These are phyloP conservation scores for Scheffersomyces stipitis DNA, from an alignment of 805 yeast species.

Conservation along the genomic window DNA sequence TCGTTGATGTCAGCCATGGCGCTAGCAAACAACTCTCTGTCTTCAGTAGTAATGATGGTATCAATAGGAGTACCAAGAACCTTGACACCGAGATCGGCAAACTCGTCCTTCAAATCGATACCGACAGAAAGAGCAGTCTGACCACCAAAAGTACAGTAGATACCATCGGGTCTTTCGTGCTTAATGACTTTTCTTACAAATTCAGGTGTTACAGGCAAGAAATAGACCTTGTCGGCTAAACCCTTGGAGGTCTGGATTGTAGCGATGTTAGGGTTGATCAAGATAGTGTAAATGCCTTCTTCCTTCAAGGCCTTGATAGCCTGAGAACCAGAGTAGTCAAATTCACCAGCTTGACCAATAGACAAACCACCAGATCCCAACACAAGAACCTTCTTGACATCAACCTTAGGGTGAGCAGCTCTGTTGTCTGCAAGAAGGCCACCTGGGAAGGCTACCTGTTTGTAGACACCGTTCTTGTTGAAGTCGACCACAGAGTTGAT, in stretches of 20 bases:
- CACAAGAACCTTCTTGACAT: conserved; percentile 88
- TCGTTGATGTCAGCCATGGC: conserved; percentile 95
- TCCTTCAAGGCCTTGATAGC: conserved; percentile 98
- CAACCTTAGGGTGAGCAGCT: conserved; percentile 72
- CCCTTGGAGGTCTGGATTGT: conserved; percentile 98
- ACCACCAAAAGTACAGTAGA: conserved; percentile 97
- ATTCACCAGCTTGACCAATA: conserved; percentile 99
- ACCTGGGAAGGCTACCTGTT: conserved; percentile 88
- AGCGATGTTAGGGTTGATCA: conserved; percentile 97
- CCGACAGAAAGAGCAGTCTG: conserved; percentile 98
- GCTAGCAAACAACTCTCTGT: conserved; percentile 91
- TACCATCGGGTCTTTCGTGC: conserved; percentile 96
- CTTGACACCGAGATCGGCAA: conserved; percentile 85
- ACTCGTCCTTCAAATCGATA: conserved; percentile 92
- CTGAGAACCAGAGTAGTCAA: conserved; percentile 98
- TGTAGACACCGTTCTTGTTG: conserved; percentile 56
- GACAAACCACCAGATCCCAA: conserved; percentile 98
- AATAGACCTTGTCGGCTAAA: conserved; percentile 95
- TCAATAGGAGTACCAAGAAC: conserved; percentile 97
- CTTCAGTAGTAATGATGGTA: conserved; percentile 96
- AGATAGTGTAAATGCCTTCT: conserved; percentile 94
- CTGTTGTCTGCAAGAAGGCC: conserved; percentile 73
- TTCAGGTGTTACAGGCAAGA: conserved; percentile 96
- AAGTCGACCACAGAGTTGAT: conserved; percentile 73
- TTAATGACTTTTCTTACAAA: conserved; percentile 93